These are phyloP conservation scores for Suillus fuscotomentosus DNA, from an alignment of 768 basidiomycete genomes.

Conservation along the genomic window DNA sequence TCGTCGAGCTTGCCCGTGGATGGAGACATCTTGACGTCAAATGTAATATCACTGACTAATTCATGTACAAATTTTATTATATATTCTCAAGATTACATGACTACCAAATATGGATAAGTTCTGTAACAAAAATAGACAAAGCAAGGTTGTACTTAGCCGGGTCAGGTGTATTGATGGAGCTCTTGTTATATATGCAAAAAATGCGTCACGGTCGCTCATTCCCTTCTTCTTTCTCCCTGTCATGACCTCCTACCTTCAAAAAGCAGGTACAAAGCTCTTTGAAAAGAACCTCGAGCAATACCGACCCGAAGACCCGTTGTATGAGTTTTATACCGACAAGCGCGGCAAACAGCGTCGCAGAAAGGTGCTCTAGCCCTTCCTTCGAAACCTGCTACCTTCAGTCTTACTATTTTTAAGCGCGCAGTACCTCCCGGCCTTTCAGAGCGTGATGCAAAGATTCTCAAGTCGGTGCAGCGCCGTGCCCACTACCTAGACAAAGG, in stretches of 20 bases:
- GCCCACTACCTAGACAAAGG: slow-evolving; percentile 90
- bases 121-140: neutral
- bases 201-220: neutral
- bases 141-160: neutral
- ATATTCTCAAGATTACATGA: neutral
- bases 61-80: neutral
- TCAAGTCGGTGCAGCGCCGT: slow-evolving; percentile 70
- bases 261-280: slow-evolving; percentile 61
- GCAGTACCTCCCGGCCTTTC: slow-evolving; percentile 75
- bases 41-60: neutral
- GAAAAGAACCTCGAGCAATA: slow-evolving; percentile 64
- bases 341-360: slow-evolving; percentile 30
- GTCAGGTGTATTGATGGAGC: neutral
- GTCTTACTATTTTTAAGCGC: slow-evolving; percentile 44
- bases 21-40: neutral
- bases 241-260: slow-evolving; percentile 33
- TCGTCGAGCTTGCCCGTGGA: slow-evolving; percentile 47
- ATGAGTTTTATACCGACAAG: slow-evolving; percentile 41
- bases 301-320: slow-evolving; percentile 70
- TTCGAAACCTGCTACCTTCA: slow-evolving; percentile 38
- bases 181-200: slow-evolving; percentile 1
- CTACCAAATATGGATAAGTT: neutral
- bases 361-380: slow-evolving; percentile 27
- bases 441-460: slow-evolving; percentile 67
- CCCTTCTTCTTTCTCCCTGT: slow-evolving; percentile 1